Conservation (phyloP, 371 early-diverging fungal species). For the Mortierella sp. region DNA sequence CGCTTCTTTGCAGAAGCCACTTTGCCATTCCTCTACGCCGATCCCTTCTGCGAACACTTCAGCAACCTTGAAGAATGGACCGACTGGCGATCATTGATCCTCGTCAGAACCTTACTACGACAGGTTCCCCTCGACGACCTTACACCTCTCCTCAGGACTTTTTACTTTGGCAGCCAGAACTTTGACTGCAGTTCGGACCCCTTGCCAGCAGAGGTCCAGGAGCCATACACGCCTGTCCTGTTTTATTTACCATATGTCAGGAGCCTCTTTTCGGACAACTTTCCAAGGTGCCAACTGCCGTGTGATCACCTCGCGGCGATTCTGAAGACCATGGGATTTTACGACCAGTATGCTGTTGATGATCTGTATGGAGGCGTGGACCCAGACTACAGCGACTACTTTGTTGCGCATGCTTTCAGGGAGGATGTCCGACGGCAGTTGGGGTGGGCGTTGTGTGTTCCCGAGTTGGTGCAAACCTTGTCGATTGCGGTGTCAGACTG, state of each 20-base stretch:
- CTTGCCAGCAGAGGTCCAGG: background rate
- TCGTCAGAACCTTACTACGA: background rate
- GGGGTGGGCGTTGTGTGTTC: background rate
- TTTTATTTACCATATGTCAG: background rate
- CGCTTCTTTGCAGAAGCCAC: conserved; percentile 1
- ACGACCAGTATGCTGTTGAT: background rate
- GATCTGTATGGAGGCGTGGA: too few species aligned
- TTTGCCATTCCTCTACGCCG: background rate
- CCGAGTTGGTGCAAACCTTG: background rate
- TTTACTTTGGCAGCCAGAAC: background rate
- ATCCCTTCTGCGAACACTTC: background rate
- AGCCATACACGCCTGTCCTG: background rate
- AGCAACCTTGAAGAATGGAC: background rate
- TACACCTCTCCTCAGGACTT: background rate
- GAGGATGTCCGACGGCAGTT: background rate
- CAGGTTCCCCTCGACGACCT: background rate
- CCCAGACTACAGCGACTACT: background rate
- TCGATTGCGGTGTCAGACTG: background rate
- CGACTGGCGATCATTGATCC: too few species aligned
- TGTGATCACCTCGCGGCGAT: background rate
- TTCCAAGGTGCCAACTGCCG: background rate
- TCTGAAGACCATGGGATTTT: background rate
- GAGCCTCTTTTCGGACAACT: background rate
- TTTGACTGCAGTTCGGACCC: background rate
- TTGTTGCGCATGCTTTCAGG: background rate